phyloP scores from a whole-genome alignment of 1,284 basidiomycete species.

The Flammula alnicola region DNA sequence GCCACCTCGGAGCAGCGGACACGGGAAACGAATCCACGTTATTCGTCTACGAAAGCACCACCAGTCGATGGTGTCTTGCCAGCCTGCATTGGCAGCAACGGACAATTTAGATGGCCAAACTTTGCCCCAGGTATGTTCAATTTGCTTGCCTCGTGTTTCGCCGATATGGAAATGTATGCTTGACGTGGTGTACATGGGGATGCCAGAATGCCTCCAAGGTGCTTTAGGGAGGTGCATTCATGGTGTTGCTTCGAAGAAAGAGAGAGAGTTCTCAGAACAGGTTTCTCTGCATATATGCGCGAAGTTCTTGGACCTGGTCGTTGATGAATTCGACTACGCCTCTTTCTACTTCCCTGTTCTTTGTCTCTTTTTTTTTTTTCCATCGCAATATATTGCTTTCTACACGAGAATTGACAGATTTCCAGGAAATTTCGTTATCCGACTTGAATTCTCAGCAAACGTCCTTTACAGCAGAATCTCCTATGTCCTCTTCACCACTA shows the following conservation, averaged over 20 bases:
- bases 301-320: no score
- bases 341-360: no score
- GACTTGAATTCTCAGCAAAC: not conserved
- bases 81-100: no score
- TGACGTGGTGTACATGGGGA: not conserved
- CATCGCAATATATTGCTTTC: not conserved
- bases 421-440: constrained; percentile 3
- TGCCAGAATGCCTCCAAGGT: not conserved
- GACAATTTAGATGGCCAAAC: no score
- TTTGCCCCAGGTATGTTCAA: no score
- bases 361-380: no score
- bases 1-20: constrained; percentile 11
- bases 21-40: not conserved
- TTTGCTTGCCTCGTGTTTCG: no score
- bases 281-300: no score
- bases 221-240: no score
- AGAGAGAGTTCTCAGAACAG: not conserved
- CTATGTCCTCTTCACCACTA: not conserved
- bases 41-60: not conserved
- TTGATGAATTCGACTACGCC: no score
- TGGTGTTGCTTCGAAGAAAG: not conserved
- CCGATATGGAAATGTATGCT: not conserved
- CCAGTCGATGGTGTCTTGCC: no score
- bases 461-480: not conserved
- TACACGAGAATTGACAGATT: not conserved